Conservation (phyloP, 148 eudicot species). For the Rhododendron ovatum region DNA sequence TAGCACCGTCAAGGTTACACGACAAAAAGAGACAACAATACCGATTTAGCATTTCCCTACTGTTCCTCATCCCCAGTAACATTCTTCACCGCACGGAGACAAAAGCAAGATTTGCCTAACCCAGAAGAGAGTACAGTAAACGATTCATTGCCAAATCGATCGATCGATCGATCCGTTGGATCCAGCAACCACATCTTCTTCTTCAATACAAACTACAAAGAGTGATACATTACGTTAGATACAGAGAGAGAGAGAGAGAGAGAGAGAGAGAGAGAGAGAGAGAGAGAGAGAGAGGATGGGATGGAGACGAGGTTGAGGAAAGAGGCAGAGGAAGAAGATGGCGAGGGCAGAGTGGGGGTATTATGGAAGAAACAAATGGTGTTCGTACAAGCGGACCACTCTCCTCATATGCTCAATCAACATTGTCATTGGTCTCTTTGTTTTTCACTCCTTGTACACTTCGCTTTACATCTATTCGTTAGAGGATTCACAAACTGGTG, state of each 20-base stretch:
- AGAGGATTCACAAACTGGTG: constrained; percentile 37
- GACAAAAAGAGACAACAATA: neutral
- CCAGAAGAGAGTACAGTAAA: neutral
- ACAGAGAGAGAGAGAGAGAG: constrained; percentile 4
- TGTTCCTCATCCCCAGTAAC: neutral
- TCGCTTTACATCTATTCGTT: constrained; percentile 57
- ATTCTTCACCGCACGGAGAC: neutral
- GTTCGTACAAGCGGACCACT: constrained; percentile 70
- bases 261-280: constrained; percentile 18
- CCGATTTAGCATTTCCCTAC: neutral
- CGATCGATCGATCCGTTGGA: constrained; percentile 6
- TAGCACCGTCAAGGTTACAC: neutral
- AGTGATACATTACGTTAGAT: neutral
- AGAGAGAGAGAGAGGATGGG: constrained; percentile 33
- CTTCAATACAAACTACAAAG: neutral
- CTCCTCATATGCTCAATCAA: constrained; percentile 72
- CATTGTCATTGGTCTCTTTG: constrained; percentile 63
- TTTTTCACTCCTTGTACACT: constrained; percentile 61
- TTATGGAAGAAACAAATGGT: constrained; percentile 50
- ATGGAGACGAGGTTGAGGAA: constrained; percentile 43
- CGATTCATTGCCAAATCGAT: neutral
- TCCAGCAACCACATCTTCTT: neutral
- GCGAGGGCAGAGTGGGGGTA: constrained; percentile 55
- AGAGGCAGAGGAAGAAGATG: constrained; percentile 29
- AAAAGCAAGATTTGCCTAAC: neutral